Conservation (phyloP, 208 protist genomes). For the Leishmania guyanensis region DNA sequence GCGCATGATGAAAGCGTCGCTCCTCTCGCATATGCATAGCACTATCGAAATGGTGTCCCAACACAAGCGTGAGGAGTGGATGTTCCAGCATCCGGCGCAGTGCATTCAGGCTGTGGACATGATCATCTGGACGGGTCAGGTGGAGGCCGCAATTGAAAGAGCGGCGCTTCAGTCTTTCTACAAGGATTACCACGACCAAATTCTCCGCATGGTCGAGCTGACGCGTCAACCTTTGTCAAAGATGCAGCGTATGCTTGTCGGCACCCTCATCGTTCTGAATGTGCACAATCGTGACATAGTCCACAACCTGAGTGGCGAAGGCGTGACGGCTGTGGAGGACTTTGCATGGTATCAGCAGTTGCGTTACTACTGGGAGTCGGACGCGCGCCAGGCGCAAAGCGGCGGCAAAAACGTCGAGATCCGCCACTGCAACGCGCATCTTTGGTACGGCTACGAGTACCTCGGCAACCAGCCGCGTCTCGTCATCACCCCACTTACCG, state of each 20-base stretch:
- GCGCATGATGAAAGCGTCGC: slow-evolving; percentile 90
- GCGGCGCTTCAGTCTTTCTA: slow-evolving; percentile 68
- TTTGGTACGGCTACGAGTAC: slow-evolving; percentile 97
- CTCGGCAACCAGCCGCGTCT: slow-evolving; percentile 94
- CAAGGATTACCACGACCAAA: slow-evolving; percentile 81
- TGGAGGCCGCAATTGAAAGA: slow-evolving; percentile 81
- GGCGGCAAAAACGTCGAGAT: slow-evolving; percentile 86
- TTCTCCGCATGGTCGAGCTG: slow-evolving; percentile 90
- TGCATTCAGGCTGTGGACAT: slow-evolving; percentile 94
- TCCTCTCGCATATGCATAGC: slow-evolving; percentile 87
- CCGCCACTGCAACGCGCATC: slow-evolving; percentile 87
- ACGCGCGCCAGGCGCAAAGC: slow-evolving; percentile 27
- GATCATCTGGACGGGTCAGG: slow-evolving; percentile 93
- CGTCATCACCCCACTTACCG: slow-evolving; percentile 98
- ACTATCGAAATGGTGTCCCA: slow-evolving; percentile 77
- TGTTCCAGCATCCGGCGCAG: slow-evolving; percentile 94
- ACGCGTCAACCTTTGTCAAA: slow-evolving; percentile 88
- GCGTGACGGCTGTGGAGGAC: slow-evolving; percentile 69
- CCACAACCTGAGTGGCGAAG: slow-evolving; percentile 57
- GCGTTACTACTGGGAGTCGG: slow-evolving; percentile 95
- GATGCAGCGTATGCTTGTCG: slow-evolving; percentile 92
- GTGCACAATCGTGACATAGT: slow-evolving; percentile 97
- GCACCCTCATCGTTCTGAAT: slow-evolving; percentile 95
- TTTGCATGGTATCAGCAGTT: slow-evolving; percentile 95
- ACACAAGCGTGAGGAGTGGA: slow-evolving; percentile 86